Evolutionary conservation across 1,284 basidiomycete genomes (phyloP).

Genomic region (Papiliotrema nemorosa): DNA sequence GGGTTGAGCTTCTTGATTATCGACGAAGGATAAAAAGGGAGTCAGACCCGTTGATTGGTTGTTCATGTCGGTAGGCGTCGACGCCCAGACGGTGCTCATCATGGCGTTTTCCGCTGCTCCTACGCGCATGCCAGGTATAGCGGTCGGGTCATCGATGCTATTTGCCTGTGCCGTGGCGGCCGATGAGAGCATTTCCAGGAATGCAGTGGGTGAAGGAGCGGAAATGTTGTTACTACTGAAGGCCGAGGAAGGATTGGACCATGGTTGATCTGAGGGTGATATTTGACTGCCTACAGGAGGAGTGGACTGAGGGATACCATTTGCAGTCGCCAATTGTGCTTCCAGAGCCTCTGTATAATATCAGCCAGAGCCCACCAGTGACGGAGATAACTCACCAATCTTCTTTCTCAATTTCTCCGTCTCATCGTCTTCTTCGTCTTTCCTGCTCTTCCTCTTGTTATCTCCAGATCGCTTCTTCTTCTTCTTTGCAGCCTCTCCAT

Average conservation of each 20-base stretch:
- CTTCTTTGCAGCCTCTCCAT: constrained; percentile 18
- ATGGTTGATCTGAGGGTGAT: constrained; percentile 1
- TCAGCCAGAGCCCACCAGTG: background rate
- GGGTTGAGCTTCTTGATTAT: background rate
- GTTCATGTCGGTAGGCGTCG: constrained; percentile 3
- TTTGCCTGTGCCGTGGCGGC: constrained; percentile 25
- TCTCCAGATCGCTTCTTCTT: constrained; percentile 35
- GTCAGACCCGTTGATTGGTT: constrained; percentile 18
- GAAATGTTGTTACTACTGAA: constrained; percentile 4
- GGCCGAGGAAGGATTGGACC: background rate
- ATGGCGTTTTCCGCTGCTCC: constrained; percentile 19
- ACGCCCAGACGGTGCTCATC: constrained; percentile 12
- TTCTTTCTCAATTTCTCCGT: constrained; percentile 31
- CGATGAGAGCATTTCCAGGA: constrained; percentile 43
- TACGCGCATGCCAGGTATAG: constrained; percentile 9
- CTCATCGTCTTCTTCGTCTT: constrained; percentile 29
- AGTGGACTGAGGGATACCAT: constrained; percentile 1
- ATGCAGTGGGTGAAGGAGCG: constrained; percentile 37
- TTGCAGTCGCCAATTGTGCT: constrained; percentile 16
- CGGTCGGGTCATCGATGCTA: too few species aligned
- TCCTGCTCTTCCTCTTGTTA: constrained; percentile 23
- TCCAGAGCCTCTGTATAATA: constrained; percentile 24
- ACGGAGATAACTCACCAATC: constrained; percentile 30
- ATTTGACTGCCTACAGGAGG: background rate
- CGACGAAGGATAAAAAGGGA: constrained; percentile 14